Conservation (phyloP, 2,329 filamentous ascomycete species). For the Tympanopsis confertula region DNA sequence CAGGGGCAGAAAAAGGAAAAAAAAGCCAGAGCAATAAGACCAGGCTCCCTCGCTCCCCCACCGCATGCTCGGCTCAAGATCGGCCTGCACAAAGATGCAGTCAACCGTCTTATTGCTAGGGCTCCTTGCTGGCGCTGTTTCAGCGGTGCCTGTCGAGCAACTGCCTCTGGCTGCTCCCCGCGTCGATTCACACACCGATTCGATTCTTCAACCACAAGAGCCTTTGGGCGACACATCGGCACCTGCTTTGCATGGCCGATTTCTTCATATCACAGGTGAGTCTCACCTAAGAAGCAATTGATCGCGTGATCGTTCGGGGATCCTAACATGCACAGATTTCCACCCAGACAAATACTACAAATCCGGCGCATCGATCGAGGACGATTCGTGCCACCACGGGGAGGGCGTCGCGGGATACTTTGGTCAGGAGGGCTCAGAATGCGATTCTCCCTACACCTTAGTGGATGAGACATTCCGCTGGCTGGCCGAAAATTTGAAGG, state of each 20-base stretch:
- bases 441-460: slow-evolving; percentile 52
- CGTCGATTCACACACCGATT: no score
- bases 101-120: no score
- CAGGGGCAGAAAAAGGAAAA: no score
- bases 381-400: slow-evolving; percentile 48
- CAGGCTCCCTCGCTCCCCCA: no score
- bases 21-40: no score
- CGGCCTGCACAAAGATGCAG: no score
- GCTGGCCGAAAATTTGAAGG: slow-evolving; percentile 50
- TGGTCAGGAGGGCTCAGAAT: slow-evolving; percentile 54
- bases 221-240: no score
- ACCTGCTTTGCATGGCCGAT: slow-evolving; percentile 43
- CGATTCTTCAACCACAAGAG: no score
- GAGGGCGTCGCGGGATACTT: slow-evolving; percentile 49
- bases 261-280: slow-evolving; percentile 52
- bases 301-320: slow-evolving; percentile 3
- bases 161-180: no score
- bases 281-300: slow-evolving; percentile 4
- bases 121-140: no score
- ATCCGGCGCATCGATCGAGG: slow-evolving; percentile 39
- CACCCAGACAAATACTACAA: slow-evolving; percentile 62
- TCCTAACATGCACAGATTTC: slow-evolving; percentile 35
- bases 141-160: no score
- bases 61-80: no score
- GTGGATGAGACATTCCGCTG: slow-evolving; percentile 61